Evolutionary conservation across 805 yeast species (phyloP).

Genomic region (Isabelozyma heimii): DNA sequence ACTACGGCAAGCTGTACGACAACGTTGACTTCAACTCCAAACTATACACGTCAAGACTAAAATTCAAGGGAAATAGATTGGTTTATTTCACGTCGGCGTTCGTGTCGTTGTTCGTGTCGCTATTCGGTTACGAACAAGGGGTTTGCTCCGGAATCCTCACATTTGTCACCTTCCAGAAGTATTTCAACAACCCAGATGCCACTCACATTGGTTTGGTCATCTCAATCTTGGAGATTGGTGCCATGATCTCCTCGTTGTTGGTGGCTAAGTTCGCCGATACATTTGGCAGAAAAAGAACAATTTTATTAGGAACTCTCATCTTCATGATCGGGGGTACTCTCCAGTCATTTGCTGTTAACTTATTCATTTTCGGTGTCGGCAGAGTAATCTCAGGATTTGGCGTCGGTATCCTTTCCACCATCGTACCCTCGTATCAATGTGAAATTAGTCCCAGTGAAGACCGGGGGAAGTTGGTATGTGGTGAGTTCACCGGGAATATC

Average conservation of each 20-base stretch:
- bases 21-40: constrained; percentile 36
- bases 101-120: constrained; percentile 41
- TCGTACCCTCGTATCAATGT: constrained; percentile 84
- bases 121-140: constrained; percentile 57
- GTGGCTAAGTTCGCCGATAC: constrained; percentile 78
- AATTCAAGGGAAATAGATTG: constrained; percentile 37
- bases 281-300: constrained; percentile 76
- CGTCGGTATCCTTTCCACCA: constrained; percentile 78
- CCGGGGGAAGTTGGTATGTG: constrained; percentile 81
- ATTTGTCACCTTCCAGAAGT: constrained; percentile 63
- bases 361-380: constrained; percentile 64
- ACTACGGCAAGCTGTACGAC: constrained; percentile 32
- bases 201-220: constrained; percentile 82
- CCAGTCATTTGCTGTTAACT: constrained; percentile 59
- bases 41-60: constrained; percentile 26
- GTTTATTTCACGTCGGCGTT: constrained; percentile 46
- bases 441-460: constrained; percentile 87
- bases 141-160: constrained; percentile 87
- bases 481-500: constrained; percentile 85
- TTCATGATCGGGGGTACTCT: constrained; percentile 77
- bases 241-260: constrained; percentile 71
- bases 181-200: constrained; percentile 71
- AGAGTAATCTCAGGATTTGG: constrained; percentile 82
- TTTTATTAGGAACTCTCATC: constrained; percentile 72
- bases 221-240: constrained; percentile 86